Base-by-base conservation (phyloP, 768 basidiomycete species). In the Cystobasidium tubakii region DNA sequence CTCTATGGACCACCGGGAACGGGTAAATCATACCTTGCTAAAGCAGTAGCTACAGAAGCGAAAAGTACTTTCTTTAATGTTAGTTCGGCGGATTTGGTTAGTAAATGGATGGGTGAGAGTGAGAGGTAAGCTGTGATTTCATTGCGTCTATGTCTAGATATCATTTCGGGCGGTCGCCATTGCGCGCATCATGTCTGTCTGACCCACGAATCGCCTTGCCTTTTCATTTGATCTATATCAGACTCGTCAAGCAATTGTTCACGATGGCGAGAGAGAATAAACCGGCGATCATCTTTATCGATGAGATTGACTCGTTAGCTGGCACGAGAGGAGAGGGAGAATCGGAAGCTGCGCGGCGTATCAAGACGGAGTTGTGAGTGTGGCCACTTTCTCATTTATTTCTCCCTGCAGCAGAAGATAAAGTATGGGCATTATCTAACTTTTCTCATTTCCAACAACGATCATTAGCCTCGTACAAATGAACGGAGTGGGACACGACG, bases 21-120 rank as follows among this genome's bases (percentile, higher is more conserved):
- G 12, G 96, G 96, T 17, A 99, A 99, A 83, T 90, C 89, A 53
- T 98, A 89, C 80, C 86, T 99, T 53, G 96, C 96, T 1, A 99
- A 99, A 81, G 96, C 96, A 0, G 96, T 99, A 27, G 96, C 96
- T 21, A 99, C 96, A 17, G 96, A 99, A 82, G 93, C 96, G 66
- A 97, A 98, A 83, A 93, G 93, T 81, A 97, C 95, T 10, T 99
- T 99, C 85, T 98, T 95, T 83, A 91, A 89, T 76, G 92, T 99
- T 75, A 92, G 90, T 79, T 92, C 91, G 27, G 89, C 88, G 80
- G 96, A 98, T 80, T 84, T 99, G 70, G 96, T 98, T 70, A 94
- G 92, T 82, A 99, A 98, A 81, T 99, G 96, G 96, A 96, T 98
- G 83, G 96, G 96, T 73, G 96, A 99, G 82, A 94, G 92, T 2